Base-by-base conservation (phyloP, 208 protist genomes). In the Trypanosoma cruzi region DNA sequence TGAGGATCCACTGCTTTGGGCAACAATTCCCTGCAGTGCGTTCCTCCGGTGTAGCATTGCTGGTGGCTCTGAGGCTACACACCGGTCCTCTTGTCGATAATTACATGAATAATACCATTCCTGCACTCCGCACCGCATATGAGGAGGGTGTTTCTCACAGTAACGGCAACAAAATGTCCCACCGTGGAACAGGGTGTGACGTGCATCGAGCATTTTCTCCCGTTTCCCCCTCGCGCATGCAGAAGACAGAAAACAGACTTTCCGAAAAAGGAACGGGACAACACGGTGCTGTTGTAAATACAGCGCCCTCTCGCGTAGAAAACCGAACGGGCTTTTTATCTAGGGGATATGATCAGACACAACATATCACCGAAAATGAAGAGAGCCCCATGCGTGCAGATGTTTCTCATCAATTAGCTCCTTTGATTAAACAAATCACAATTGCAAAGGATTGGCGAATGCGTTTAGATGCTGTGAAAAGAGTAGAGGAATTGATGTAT, bases 391-490 rank as follows among this genome's bases (percentile, higher is more conserved):
- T 22, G 34, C 28, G 60, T 40, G 32, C 31, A 2, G 74, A 80
- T 42, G 49, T 80, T 53, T 61, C 52, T 16, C 44, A 36, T 32
- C 61, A 66, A 52, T 50, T 80, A 16, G 29, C 57, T 28, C 18
- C 20, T 6, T 46, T 80, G 20, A 48, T 60, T 40, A 76, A 80
- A n/a, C 77, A 90, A 60, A 86, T 96, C 54, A 86, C 70, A 14
- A 56, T 48, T 57, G 81, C 80, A 34, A 46, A 63, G 14, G 89
- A 96, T 71, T 96, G 91, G 89, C 80, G 86, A 3, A 77, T 86
- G 36, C 88, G 91, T 20, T 79, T 93, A 28, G 69, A 86, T 16
- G 88, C 73, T 28, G 77, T 96, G 10, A 86, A 81, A 14, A 73
- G 69, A 53, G 74, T 89, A 18, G 84, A 92, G 29, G 89, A 89